A percentile compares a stretch with the other conserved stretches of the same genome.
phyloP scores from a whole-genome alignment of 805 yeast genomes.

The Saccharomycopsis oosterbeekiorum region DNA sequence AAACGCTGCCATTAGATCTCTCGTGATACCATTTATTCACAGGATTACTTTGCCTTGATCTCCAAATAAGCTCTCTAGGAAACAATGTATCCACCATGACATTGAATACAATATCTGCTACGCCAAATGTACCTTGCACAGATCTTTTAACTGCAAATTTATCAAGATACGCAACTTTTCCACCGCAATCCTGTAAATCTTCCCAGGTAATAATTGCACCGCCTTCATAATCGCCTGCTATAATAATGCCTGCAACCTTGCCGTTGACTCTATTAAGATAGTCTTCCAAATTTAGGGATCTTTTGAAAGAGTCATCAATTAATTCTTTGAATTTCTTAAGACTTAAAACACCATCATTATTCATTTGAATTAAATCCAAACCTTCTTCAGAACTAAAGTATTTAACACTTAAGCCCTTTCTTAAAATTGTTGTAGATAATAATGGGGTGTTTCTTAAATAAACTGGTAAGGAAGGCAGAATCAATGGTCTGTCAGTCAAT shows the following conservation, averaged over 20 bases:
- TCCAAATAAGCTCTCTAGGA: conserved; percentile 75
- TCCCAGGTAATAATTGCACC: conserved; percentile 92
- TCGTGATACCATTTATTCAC: conserved; percentile 98
- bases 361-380: conserved; percentile 33
- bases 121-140: conserved; percentile 85
- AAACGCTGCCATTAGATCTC: conserved; percentile 63
- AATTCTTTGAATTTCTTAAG: conserved; percentile 46
- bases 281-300: conserved; percentile 50
- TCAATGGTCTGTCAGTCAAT: conserved; percentile 81
- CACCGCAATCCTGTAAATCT: conserved; percentile 23
- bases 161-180: conserved; percentile 61
- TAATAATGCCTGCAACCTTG: conserved; percentile 62
- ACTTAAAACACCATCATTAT: conserved; percentile 35
- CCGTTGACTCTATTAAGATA: conserved; percentile 60
- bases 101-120: conserved; percentile 89
- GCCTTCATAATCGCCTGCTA: conserved; percentile 93
- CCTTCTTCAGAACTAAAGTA: conserved; percentile 26
- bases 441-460: conserved; percentile 46
- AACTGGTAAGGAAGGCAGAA: conserved; percentile 85
- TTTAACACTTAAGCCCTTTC: conserved; percentile 51
- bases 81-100: conserved; percentile 55
- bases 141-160: conserved; percentile 83
- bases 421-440: conserved; percentile 67
- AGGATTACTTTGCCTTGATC: conserved; percentile 78
- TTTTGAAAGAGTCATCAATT: conserved; percentile 73